Conservation (phyloP, 148 eudicot genomes). For the Fagopyrum homotropicum region DNA sequence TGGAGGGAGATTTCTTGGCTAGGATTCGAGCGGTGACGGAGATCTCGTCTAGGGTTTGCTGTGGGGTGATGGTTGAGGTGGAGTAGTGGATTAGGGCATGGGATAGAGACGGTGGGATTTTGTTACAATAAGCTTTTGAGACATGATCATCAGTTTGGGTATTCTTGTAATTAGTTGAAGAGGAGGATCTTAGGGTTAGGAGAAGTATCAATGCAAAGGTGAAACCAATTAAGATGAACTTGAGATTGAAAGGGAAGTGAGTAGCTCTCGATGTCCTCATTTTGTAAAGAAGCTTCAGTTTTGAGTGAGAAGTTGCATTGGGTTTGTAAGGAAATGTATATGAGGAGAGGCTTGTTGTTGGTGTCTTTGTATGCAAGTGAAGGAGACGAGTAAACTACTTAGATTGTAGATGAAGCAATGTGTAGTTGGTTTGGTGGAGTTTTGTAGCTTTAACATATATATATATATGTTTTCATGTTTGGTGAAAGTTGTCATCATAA, state of each 20-base stretch:
- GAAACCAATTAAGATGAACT: constrained; percentile 12
- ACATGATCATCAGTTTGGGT: not conserved
- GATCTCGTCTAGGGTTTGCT: constrained; percentile 64
- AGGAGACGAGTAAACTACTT: constrained; percentile 3
- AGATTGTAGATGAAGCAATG: constrained; percentile 12
- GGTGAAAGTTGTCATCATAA: constrained; percentile 9
- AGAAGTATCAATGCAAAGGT: constrained; percentile 6
- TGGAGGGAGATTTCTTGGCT: constrained; percentile 57
- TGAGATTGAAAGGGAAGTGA: constrained; percentile 6
- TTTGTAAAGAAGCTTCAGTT: not conserved
- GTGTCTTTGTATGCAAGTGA: constrained; percentile 8
- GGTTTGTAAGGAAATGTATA: not conserved
- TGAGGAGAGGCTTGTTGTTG: not conserved
- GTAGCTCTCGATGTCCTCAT: not conserved
- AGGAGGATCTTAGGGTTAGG: constrained; percentile 8
- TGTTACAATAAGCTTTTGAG: constrained; percentile 29
- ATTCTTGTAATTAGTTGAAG: not conserved
- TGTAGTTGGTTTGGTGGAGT: constrained; percentile 7
- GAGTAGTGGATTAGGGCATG: constrained; percentile 71
- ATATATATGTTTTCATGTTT: not conserved
- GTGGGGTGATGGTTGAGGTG: constrained; percentile 73
- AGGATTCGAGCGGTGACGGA: constrained; percentile 46
- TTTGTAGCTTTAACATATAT: not conserved
- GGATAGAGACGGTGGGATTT: constrained; percentile 52
- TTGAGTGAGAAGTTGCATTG: not conserved